Percentiles rank a stretch among this genome's conserved stretches.
Conservation (phyloP, 1,284 basidiomycete genomes). For the Taiwanofungus camphoratus region DNA sequence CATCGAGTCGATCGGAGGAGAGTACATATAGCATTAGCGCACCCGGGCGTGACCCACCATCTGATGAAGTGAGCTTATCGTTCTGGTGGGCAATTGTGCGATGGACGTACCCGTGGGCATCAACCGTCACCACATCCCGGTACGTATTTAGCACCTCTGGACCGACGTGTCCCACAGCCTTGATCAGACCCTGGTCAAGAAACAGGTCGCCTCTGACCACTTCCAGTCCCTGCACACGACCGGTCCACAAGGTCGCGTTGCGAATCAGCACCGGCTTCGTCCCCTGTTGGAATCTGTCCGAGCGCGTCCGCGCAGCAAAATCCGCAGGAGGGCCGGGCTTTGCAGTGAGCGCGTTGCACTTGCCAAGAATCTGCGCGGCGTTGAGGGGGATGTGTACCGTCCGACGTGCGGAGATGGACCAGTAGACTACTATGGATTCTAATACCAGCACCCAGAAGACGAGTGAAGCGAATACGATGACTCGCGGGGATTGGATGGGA, state of each 20-base stretch:
- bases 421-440: too few species aligned
- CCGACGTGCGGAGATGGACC: not conserved
- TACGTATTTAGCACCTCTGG: conserved; percentile 19
- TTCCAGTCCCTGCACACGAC: conserved; percentile 45
- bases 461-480: too few species aligned
- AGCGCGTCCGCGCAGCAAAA: conserved; percentile 37
- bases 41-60: conserved; percentile 20
- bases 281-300: conserved; percentile 46
- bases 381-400: conserved; percentile 12
- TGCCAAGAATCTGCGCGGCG: conserved; percentile 15
- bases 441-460: too few species aligned
- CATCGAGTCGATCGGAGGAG: not conserved
- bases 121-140: conserved; percentile 7
- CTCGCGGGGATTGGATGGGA: too few species aligned
- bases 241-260: conserved; percentile 66
- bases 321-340: conserved; percentile 33
- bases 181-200: conserved; percentile 49
- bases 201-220: conserved; percentile 46
- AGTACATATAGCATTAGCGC: not conserved
- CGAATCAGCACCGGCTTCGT: conserved; percentile 36
- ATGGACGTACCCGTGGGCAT: conserved; percentile 13
- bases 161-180: conserved; percentile 40
- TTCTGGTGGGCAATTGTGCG: not conserved
- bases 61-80: not conserved
- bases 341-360: conserved; percentile 21